Conservation (phyloP, 345 rosid genomes). For the Euphorbia peplus region DNA sequence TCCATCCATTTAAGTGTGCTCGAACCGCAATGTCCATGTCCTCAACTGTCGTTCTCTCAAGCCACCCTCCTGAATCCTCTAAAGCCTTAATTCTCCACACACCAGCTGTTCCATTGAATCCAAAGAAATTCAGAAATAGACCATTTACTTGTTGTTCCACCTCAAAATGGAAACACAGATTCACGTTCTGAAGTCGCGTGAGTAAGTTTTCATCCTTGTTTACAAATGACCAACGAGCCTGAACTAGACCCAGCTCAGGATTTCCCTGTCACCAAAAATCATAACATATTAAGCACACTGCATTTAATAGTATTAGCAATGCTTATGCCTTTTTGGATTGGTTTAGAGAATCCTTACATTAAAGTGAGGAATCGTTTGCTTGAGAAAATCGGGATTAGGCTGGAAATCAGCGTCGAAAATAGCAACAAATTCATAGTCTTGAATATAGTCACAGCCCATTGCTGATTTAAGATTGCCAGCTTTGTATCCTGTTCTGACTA, state of each 20-base stretch:
- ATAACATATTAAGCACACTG: background rate
- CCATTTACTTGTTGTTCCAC: constrained; percentile 94
- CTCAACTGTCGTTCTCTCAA: constrained; percentile 87
- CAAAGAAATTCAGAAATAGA: constrained; percentile 69
- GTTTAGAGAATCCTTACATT: constrained; percentile 36
- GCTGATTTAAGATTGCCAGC: constrained; percentile 93
- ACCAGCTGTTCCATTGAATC: constrained; percentile 92
- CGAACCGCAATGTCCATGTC: constrained; percentile 94
- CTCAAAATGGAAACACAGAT: constrained; percentile 87
- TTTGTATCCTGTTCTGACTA: constrained; percentile 87
- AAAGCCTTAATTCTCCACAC: constrained; percentile 87
- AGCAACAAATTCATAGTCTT: constrained; percentile 72
- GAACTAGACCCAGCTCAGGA: constrained; percentile 76
- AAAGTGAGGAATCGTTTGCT: constrained; percentile 75
- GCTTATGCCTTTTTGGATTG: background rate
- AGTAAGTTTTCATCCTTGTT: constrained; percentile 93
- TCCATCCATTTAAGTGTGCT: constrained; percentile 88
- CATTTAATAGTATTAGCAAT: background rate
- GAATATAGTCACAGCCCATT: constrained; percentile 78
- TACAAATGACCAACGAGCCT: constrained; percentile 87
- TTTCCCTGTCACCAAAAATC: constrained; percentile 52
- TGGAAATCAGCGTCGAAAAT: constrained; percentile 86
- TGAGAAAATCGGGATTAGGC: constrained; percentile 79
- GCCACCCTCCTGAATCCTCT: constrained; percentile 91
- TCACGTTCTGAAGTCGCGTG: constrained; percentile 84